phyloP scores from a whole-genome alignment of 768 basidiomycete species.

The Cytidiella melzeri region DNA sequence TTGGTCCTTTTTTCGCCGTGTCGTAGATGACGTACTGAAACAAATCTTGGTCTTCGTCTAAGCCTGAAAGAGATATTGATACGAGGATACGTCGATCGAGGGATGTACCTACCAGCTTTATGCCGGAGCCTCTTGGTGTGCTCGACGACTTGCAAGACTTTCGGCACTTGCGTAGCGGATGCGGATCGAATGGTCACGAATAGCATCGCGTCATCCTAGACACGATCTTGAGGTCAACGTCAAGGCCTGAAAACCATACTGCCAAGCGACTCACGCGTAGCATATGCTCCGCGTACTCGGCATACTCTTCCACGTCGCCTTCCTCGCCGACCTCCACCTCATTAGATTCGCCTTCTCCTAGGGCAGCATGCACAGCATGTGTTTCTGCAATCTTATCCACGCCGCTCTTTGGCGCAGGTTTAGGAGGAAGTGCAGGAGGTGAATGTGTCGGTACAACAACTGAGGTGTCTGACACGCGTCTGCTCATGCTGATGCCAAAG shows the following conservation, averaged over 20 bases:
- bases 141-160: slow-evolving; percentile 76
- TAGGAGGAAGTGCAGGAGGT: slow-evolving; percentile 31
- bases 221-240: background rate
- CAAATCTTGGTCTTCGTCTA: slow-evolving; percentile 52
- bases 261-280: slow-evolving; percentile 43
- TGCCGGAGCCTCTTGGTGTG: slow-evolving; percentile 72
- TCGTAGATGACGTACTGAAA: slow-evolving; percentile 78
- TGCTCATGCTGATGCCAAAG: background rate
- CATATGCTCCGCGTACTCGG: slow-evolving; percentile 55
- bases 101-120: slow-evolving; percentile 51
- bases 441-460: background rate
- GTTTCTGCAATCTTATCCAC: slow-evolving; percentile 67
- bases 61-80: slow-evolving; percentile 25
- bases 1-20: slow-evolving; percentile 43
- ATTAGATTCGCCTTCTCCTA: slow-evolving; percentile 55
- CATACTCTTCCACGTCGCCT: slow-evolving; percentile 60
- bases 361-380: slow-evolving; percentile 42
- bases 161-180: slow-evolving; percentile 58
- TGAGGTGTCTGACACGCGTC: slow-evolving; percentile 2
- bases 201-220: slow-evolving; percentile 72
- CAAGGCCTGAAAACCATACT: slow-evolving; percentile 3
- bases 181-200: slow-evolving; percentile 70
- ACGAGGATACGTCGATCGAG: background rate
- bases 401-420: slow-evolving; percentile 57
- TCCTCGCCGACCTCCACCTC: slow-evolving; percentile 68